A percentile compares a stretch with the other conserved stretches of the same genome.
Conservation (phyloP, 768 basidiomycete species). For the Crucibulum laeve region DNA sequence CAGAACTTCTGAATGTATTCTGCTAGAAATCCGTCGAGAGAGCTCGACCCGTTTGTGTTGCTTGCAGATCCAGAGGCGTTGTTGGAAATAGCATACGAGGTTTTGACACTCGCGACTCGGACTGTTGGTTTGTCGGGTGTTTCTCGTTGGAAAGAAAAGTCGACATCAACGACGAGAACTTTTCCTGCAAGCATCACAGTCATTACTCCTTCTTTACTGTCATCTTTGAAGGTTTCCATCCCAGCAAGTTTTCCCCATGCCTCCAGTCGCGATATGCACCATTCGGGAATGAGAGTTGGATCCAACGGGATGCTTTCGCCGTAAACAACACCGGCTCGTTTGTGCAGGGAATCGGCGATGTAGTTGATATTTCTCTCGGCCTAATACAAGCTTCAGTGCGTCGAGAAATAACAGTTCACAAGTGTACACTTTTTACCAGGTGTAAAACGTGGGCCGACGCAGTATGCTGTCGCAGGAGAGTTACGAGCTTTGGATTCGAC, state of each 20-base stretch:
- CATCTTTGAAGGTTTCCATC: constrained; percentile 74
- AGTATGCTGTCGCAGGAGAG: constrained; percentile 62
- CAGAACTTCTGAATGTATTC: constrained; percentile 54
- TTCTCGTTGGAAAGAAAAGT: constrained; percentile 45
- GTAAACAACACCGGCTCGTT: constrained; percentile 43
- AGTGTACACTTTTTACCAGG: constrained; percentile 37
- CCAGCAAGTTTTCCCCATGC: constrained; percentile 61
- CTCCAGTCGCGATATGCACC: constrained; percentile 57
- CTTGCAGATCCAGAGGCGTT: constrained; percentile 28
- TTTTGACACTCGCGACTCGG: constrained; percentile 57
- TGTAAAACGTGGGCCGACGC: constrained; percentile 45
- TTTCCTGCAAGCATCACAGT: constrained; percentile 71
- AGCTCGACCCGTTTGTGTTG: constrained; percentile 45
- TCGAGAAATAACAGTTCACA: constrained; percentile 10
- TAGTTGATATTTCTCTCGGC: constrained; percentile 50
- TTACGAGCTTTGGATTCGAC: constrained; percentile 63
- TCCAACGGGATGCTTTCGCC: constrained; percentile 64
- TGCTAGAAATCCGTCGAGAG: constrained; percentile 61
- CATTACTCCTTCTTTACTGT: constrained; percentile 41
- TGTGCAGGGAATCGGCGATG: constrained; percentile 41
- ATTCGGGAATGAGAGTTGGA: constrained; percentile 37
- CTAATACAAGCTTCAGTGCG: constrained; percentile 24
- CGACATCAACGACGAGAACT: constrained; percentile 76
- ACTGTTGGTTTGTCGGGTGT: constrained; percentile 32
- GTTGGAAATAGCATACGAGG: constrained; percentile 62